These are phyloP conservation scores for Pterocarpus santalinus DNA, from an alignment of 306 rosid species.

Conservation along the genomic window DNA sequence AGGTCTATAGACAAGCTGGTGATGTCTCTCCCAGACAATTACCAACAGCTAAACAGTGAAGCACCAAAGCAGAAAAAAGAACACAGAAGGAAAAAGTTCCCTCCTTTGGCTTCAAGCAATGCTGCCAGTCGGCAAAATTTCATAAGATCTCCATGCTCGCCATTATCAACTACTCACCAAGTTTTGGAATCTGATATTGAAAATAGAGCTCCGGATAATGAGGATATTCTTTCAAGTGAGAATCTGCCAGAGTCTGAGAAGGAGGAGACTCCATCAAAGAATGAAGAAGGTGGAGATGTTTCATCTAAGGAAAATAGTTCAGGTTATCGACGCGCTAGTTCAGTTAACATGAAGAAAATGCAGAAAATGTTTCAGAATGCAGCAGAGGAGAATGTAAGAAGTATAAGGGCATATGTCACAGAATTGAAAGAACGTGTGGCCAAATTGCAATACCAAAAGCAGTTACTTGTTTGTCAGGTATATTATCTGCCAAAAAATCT, in stretches of 20 bases:
- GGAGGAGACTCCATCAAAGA: conserved; percentile 85
- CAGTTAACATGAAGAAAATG: conserved; percentile 99
- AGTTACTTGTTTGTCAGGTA: conserved; percentile 99
- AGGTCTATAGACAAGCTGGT: conserved; percentile 97
- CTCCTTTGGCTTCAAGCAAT: conserved; percentile 84
- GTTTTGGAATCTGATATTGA: conserved; percentile 75
- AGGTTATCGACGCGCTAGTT: conserved; percentile 80
- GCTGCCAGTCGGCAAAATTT: conserved; percentile 69
- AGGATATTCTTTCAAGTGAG: conserved; percentile 64
- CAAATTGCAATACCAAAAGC: conserved; percentile 97
- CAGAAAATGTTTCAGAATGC: conserved; percentile 99
- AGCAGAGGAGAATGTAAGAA: conserved; percentile 99
- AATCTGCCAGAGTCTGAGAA: conserved; percentile 71
- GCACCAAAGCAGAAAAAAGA: conserved; percentile 76
- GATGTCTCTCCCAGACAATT: conserved; percentile 93
- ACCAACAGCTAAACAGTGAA: conserved; percentile 60
- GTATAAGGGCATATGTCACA: conserved; percentile 95
- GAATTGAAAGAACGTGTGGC: conserved; percentile 99
- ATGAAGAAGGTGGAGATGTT: conserved; percentile 86
- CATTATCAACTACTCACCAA: conserved; percentile 80
- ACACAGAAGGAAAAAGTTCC: conserved; percentile 75
- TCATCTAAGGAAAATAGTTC: conserved; percentile 87
- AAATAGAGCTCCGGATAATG: conserved; percentile 77
- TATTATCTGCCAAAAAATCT: conserved; percentile 13
- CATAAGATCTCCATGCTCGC: conserved; percentile 93